Conservation (phyloP, 2,329 filamentous ascomycete species). For the Exophiala spinifera region DNA sequence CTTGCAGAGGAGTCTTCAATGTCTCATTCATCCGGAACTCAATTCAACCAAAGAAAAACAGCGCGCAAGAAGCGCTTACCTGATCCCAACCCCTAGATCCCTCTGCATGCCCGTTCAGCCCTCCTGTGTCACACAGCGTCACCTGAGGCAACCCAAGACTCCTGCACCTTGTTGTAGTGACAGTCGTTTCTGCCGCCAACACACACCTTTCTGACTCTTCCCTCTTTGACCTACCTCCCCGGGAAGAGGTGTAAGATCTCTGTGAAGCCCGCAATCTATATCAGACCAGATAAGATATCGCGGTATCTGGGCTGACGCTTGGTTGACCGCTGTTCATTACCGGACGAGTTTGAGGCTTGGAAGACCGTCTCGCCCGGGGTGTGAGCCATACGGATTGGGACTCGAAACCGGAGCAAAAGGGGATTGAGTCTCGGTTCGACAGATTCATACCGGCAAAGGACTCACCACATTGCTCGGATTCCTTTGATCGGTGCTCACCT, state of each 20-base stretch:
- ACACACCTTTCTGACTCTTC: conserved; percentile 7
- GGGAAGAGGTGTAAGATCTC: conserved; percentile 1
- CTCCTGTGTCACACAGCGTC: conserved; percentile 23
- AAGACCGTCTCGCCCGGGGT: no score
- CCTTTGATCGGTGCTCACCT: no score
- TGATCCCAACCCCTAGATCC: conserved; percentile 17
- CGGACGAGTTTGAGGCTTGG: no score
- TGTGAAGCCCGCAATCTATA: neutral
- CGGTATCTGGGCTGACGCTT: neutral
- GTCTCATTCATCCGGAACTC: conserved; percentile 17
- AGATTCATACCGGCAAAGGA: no score
- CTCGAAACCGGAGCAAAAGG: no score
- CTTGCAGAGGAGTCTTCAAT: conserved; percentile 21
- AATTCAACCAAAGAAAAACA: conserved; percentile 19
- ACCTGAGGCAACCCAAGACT: conserved; percentile 11
- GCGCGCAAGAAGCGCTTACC: conserved; percentile 26
- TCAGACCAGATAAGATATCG: neutral
- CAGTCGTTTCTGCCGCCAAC: conserved; percentile 16
- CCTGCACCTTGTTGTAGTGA: conserved; percentile 22
- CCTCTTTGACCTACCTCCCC: neutral
- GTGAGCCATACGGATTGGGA: no score
- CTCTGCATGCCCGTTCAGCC: conserved; percentile 14
- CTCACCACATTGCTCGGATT: no score
- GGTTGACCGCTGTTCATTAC: no score
- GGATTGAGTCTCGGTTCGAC: no score